Evolutionary conservation across 2,329 filamentous ascomycete genomes (phyloP), one percentile per base, ranked within the genome.

Genomic region (Fusarium sarcochroum): DNA sequence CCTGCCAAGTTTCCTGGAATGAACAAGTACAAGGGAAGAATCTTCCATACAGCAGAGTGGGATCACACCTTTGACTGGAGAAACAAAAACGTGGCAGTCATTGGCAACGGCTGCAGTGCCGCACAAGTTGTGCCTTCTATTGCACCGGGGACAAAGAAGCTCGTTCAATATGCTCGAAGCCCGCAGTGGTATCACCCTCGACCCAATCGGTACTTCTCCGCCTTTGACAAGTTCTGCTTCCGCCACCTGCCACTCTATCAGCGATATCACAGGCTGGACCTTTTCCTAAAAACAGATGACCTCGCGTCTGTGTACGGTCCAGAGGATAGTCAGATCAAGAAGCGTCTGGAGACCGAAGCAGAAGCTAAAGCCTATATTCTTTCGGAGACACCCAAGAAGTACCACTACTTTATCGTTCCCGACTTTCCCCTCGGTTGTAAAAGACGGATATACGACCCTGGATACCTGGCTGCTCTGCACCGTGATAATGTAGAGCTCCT

Each of bases 11-110:
- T 81, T 52, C 58, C 72, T 6, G 77, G 79, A 1, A 68, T 78
- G 30, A 69, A 76, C 7, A 64, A 63, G 13, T 81, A 79, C 70
- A 68, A 77, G 34, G 80, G 80, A 5, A 66, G 69, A 21, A 71
- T 80, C 14, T 73, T 79, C 27, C 79, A 81, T 47, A 77, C 76
- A 1, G 79, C 79, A n/a, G n/a, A n/a, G n/a, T n/a, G n/a, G n/a
- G n/a, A n/a, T n/a, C n/a, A n/a, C n/a, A n/a, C n/a, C n/a, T n/a
- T 2, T 62, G 65, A 17, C n/a, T 81, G 78, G 79, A 59, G 62
- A 13, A 73, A 67, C 41, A 80, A 80, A n/a, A n/a, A n/a, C n/a
- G n/a, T n/a, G 68, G 78, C 74, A 3, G 73, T 81, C 20, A 78
- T 81, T n/a, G 46, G 58, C 3, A 79, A 76, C n/a, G 77, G 77